Evolutionary conservation across 768 basidiomycete genomes (phyloP).

Genomic region (Amanita exitialis): DNA sequence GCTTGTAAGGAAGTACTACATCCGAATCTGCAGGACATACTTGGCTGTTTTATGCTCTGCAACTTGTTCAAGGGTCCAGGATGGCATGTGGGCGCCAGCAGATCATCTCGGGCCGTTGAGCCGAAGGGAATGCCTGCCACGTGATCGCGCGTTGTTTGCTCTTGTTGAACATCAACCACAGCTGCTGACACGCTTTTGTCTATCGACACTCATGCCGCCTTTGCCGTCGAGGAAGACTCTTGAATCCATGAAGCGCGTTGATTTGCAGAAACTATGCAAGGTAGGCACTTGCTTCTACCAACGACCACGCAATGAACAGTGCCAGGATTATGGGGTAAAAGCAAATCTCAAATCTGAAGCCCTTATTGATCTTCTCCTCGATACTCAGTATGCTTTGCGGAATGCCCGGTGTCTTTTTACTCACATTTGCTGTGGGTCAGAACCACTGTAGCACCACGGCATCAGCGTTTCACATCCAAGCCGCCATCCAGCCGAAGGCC

Average conservation of each 20-base stretch:
- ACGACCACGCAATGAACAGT: not conserved
- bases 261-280: conserved; percentile 62
- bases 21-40: conserved; percentile 22
- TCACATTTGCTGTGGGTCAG: conserved; percentile 11
- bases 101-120: not conserved
- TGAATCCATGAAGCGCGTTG: conserved; percentile 36
- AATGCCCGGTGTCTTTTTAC: not conserved
- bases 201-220: conserved; percentile 23
- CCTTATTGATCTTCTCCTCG: conserved; percentile 64
- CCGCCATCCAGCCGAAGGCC: conserved; percentile 19
- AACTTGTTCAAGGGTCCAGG: conserved; percentile 46
- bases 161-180: conserved; percentile 38
- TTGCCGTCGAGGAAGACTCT: conserved; percentile 31
- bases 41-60: conserved; percentile 43
- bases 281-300: conserved; percentile 20
- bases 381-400: conserved; percentile 32
- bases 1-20: not conserved
- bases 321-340: conserved; percentile 68
- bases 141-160: conserved; percentile 45
- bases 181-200: conserved; percentile 9
- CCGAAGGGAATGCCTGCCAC: conserved; percentile 8
- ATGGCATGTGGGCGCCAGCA: conserved; percentile 20
- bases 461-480: conserved; percentile 9
- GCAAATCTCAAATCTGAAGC: conserved; percentile 78
- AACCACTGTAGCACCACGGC: conserved; percentile 15